Conservation (phyloP, 805 yeast species). For the Candida alai region DNA sequence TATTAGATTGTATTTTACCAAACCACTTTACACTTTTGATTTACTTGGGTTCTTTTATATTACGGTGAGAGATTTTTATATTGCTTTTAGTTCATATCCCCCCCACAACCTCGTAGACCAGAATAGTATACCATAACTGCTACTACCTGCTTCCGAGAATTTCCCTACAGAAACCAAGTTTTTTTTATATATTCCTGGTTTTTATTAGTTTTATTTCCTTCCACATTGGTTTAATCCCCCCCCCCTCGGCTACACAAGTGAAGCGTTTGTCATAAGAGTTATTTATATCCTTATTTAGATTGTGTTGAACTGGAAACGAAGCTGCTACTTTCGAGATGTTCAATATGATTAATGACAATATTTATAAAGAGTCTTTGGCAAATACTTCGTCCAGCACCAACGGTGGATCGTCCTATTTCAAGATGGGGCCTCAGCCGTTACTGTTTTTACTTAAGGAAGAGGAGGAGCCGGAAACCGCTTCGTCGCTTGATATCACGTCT, state of each 20-base stretch:
- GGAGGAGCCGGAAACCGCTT: not conserved
- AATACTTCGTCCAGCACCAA: conserved; percentile 6
- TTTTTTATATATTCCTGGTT: no score
- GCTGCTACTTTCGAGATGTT: no score
- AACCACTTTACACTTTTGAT: no score
- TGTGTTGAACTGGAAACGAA: conserved; percentile 6
- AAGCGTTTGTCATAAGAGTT: conserved; percentile 2
- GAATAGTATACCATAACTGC: no score
- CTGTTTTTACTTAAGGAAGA: conserved; percentile 4
- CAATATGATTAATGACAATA: conserved; percentile 12
- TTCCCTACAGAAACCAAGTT: no score
- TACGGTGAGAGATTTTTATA: no score
- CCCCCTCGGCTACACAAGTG: conserved; percentile 2
- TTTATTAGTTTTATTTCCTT: conserved; percentile 1
- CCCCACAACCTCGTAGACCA: no score
- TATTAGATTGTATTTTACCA: no score
- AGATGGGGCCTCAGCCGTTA: conserved; percentile 3
- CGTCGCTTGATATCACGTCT: conserved; percentile 10
- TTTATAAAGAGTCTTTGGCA: conserved; percentile 8
- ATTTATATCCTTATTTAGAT: conserved; percentile 10
- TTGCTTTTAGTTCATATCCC: no score
- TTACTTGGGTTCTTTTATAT: no score
- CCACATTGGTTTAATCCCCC: conserved; percentile 3
- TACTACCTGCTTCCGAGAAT: no score
- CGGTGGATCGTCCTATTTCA: not conserved